Base-by-base conservation (phyloP, 108 stramenopile genomes). In the Nitzschia sp. region DNA sequence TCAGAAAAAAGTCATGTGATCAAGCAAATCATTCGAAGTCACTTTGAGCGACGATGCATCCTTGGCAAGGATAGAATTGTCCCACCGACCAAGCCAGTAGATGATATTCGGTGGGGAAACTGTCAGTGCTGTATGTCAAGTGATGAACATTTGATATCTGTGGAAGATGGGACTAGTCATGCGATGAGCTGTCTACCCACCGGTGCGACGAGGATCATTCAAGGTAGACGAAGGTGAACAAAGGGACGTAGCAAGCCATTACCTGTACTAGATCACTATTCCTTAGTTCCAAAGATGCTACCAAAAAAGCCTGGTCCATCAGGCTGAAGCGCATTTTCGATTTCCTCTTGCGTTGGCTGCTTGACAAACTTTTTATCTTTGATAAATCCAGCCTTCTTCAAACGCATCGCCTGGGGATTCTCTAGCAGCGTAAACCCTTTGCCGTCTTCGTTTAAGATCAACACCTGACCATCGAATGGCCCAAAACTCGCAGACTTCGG, bases 301-400 rank as follows among this genome's bases (percentile, higher is more conserved):
- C 53, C 34, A 19, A 66, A 47, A 30, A 66, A 34, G 23, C 32
- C 53, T 26, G 62, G 46, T 19, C 55, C 69, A 48, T 21, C 63
- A 19, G 45, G 6, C 35, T 75, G 77, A 60, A 88, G 63, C 13
- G 86, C 88, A 17, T 81, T 74, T 27, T 88, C 86, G 38, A 94
- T 70, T 18, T 86, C 81, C 42, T 89, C 85, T 47, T 86, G 64
- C 24, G 83, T 88, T 1, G 89, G 87, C 67, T 90, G 92, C 31
- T 79, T 87, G 34, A 94, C 45, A 68, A 94, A 94, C 51, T 82
- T 85, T 46, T 78, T 78, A 66, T 84, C 89, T 60, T 89, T 62
- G 57, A 88, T 89, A 34, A 89, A 87, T 25, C 92, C 93, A 19
- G 82, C 85, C 55, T 91, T 81, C 46, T 94, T 94, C 33, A 94